Evolutionary conservation across 805 yeast species (phyloP).

Genomic region (Candida nemodendra): DNA sequence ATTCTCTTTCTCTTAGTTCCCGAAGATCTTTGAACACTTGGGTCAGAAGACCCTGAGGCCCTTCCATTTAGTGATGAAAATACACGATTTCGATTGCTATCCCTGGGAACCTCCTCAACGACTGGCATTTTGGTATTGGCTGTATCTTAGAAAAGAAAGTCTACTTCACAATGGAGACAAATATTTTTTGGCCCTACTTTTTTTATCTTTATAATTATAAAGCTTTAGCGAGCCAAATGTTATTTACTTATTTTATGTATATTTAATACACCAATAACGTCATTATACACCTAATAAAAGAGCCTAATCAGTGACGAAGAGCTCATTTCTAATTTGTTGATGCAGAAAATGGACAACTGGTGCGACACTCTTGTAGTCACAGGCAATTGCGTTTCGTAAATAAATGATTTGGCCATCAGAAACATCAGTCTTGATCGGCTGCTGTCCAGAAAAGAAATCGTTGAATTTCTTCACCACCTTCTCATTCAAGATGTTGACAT

Average conservation of each 20-base stretch:
- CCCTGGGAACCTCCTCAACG: constrained; percentile 31
- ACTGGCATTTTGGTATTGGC: constrained; percentile 19
- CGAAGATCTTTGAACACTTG: constrained; percentile 8
- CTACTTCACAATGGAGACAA: not conserved
- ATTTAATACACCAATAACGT: too few species aligned
- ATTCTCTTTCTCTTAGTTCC: constrained; percentile 29
- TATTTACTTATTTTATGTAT: not conserved
- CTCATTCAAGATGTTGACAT: constrained; percentile 10
- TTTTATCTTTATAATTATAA: not conserved
- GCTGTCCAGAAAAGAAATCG: constrained; percentile 22
- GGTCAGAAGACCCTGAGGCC: constrained; percentile 7
- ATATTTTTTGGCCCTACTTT: not conserved
- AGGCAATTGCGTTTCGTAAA: constrained; percentile 26
- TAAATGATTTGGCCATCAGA: constrained; percentile 18
- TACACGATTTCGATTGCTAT: constrained; percentile 22
- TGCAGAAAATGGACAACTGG: constrained; percentile 21
- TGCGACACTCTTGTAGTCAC: constrained; percentile 23
- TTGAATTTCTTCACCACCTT: constrained; percentile 8
- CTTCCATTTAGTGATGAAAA: constrained; percentile 29
- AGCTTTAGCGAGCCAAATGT: not conserved
- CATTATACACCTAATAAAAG: too few species aligned
- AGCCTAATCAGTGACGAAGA: constrained; percentile 1
- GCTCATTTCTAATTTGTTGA: constrained; percentile 9
- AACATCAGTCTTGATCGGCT: constrained; percentile 4
- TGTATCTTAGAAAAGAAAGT: not conserved